phyloP scores from a whole-genome alignment of 2,329 filamentous ascomycete species.

The Penicillium sp. region DNA sequence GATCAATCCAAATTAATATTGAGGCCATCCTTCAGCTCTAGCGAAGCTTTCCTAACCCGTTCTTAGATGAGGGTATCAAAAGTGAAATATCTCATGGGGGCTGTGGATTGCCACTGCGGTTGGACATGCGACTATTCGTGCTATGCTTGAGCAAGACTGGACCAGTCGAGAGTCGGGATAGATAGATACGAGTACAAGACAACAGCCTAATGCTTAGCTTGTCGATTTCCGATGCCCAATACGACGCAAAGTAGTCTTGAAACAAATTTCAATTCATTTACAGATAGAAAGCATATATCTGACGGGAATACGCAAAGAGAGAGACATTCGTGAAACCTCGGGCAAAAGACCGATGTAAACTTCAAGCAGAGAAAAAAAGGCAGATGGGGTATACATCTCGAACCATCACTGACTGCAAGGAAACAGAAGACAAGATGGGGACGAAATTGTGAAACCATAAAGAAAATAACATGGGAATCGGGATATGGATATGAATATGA shows the following conservation, averaged over 20 bases:
- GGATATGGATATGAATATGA: conserved; percentile 8
- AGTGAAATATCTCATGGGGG: background rate
- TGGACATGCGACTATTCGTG: background rate
- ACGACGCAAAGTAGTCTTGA: background rate
- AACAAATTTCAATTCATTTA: conserved; percentile 5
- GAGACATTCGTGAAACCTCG: background rate
- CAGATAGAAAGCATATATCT: conserved; percentile 2
- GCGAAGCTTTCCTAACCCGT: background rate
- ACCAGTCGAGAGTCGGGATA: background rate
- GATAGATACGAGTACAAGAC: background rate
- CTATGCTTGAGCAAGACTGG: background rate
- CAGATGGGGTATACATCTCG: conserved; percentile 23
- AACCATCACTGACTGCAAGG: conserved; percentile 13
- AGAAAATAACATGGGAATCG: conserved; percentile 7
- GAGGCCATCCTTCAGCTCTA: background rate
- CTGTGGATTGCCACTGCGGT: background rate
- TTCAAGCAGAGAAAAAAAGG: conserved; percentile 6
- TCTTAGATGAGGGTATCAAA: background rate
- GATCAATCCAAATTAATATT: too few relatives aligned
- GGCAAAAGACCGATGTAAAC: conserved; percentile 5
- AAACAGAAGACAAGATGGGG: background rate
- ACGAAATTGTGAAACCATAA: background rate
- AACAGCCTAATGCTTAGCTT: background rate
- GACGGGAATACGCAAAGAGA: conserved; percentile 2
- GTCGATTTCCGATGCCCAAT: background rate